phyloP scores from a whole-genome alignment of 257 asterid species.

The Solanum gracilifrons region DNA sequence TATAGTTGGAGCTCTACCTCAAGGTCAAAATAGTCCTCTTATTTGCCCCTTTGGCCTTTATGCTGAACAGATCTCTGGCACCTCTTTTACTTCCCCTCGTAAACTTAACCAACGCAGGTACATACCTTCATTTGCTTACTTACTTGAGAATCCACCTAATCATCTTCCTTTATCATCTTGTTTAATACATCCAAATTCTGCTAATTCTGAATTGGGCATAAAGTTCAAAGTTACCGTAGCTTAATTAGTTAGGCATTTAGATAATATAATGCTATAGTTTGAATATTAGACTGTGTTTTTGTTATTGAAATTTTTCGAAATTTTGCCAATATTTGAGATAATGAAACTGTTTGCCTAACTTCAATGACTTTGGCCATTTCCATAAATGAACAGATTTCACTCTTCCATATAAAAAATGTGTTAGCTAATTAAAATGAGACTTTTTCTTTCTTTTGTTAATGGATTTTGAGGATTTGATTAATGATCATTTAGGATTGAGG shows the following conservation, averaged over 20 bases:
- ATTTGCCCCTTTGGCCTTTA: slow-evolving; percentile 80
- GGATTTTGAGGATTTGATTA: neutral
- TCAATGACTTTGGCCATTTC: neutral
- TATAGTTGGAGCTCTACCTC: slow-evolving; percentile 74
- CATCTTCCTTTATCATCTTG: neutral
- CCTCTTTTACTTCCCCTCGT: slow-evolving; percentile 96
- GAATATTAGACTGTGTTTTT: too few relatives aligned
- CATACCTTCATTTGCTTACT: neutral
- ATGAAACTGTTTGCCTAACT: neutral
- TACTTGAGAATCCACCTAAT: neutral
- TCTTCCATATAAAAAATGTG: neutral
- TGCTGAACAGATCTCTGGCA: slow-evolving; percentile 95
- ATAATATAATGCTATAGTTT: too few relatives aligned
- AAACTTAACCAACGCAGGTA: slow-evolving; percentile 79
- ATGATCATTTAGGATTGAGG: neutral
- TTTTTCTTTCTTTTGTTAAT: neutral
- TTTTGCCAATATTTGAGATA: neutral
- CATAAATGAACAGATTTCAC: neutral
- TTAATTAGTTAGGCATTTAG: neutral
- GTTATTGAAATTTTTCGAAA: too few relatives aligned
- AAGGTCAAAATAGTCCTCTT: slow-evolving; percentile 77
- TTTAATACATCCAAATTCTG: too few relatives aligned
- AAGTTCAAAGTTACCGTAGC: neutral
- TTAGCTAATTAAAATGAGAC: neutral
- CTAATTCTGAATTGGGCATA: neutral